These are phyloP conservation scores for Carallia brachiata DNA, from an alignment of 345 rosid species.

Conservation along the genomic window DNA sequence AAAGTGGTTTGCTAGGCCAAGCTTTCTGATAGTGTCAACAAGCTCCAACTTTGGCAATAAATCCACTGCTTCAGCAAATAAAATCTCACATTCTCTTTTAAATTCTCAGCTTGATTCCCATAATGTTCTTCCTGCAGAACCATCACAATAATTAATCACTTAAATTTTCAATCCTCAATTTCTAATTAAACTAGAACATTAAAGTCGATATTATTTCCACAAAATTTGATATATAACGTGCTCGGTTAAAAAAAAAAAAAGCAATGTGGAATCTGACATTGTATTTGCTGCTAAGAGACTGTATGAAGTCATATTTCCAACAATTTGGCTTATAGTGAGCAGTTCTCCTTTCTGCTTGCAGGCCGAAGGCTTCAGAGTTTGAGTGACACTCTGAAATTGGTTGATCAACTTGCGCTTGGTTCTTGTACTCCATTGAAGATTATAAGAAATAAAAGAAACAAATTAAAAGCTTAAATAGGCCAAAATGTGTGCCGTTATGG, in stretches of 20 bases:
- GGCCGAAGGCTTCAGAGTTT: conserved; percentile 4
- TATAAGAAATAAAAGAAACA: no score
- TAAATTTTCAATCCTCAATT: not conserved
- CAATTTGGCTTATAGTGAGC: conserved; percentile 49
- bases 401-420: not conserved
- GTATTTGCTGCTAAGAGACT: conserved; percentile 30
- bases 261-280: conserved; percentile 24
- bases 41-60: conserved; percentile 32
- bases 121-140: conserved; percentile 30
- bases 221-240: no score
- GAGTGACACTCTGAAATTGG: not conserved
- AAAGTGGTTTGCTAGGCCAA: conserved; percentile 37
- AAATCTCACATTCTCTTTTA: conserved; percentile 24
- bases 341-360: conserved; percentile 28
- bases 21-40: conserved; percentile 33
- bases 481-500: no score
- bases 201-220: no score
- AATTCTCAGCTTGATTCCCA: conserved; percentile 6
- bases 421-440: not conserved
- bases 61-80: conserved; percentile 26
- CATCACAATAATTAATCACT: not conserved
- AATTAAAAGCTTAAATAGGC: no score
- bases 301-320: conserved; percentile 48
- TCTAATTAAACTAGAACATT: no score
- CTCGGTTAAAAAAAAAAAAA: not conserved